Evolutionary conservation across 768 basidiomycete genomes (phyloP).

Genomic region (Pisolithus orientalis): DNA sequence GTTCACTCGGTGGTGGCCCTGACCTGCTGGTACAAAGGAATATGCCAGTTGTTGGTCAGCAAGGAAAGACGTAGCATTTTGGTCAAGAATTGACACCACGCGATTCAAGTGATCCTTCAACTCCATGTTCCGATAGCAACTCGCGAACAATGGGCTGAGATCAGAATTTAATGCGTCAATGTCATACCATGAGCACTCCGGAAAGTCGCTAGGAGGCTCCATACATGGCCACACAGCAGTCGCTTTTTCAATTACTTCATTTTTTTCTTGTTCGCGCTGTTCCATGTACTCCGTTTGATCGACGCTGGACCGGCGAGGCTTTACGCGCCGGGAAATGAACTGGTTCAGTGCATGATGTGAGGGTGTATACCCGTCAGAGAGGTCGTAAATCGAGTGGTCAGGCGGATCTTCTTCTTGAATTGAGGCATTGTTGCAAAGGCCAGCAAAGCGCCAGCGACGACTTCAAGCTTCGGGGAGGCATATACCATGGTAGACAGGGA

Average conservation of each 20-base stretch:
- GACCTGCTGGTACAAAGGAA: not conserved
- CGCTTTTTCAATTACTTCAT: not conserved
- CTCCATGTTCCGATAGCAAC: slow-evolving; percentile 10
- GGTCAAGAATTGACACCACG: slow-evolving; percentile 6
- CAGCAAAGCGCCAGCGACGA: slow-evolving; percentile 24
- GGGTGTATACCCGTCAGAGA: slow-evolving; percentile 6
- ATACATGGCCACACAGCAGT: not conserved
- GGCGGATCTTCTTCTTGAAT: slow-evolving; percentile 13
- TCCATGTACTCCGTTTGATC: not conserved
- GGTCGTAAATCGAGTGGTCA: slow-evolving; percentile 4
- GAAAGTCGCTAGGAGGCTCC: slow-evolving; percentile 2
- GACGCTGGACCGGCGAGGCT: slow-evolving; percentile 6
- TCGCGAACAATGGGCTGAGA: slow-evolving; percentile 3
- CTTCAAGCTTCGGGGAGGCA: slow-evolving; percentile 2
- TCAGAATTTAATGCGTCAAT: not conserved
- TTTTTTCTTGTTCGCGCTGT: not conserved
- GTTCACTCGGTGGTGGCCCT: too few relatives aligned
- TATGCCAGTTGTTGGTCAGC: slow-evolving; percentile 5
- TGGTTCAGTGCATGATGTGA: not conserved
- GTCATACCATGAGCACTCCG: slow-evolving; percentile 2
- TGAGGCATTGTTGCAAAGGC: slow-evolving; percentile 21
- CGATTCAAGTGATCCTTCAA: slow-evolving; percentile 10
- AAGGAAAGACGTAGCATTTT: not conserved
- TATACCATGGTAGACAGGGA: slow-evolving; percentile 29
- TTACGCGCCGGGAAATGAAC: not conserved